These are phyloP conservation scores for Aleurites moluccanus DNA, from an alignment of 441 rosid species.

Conservation along the genomic window DNA sequence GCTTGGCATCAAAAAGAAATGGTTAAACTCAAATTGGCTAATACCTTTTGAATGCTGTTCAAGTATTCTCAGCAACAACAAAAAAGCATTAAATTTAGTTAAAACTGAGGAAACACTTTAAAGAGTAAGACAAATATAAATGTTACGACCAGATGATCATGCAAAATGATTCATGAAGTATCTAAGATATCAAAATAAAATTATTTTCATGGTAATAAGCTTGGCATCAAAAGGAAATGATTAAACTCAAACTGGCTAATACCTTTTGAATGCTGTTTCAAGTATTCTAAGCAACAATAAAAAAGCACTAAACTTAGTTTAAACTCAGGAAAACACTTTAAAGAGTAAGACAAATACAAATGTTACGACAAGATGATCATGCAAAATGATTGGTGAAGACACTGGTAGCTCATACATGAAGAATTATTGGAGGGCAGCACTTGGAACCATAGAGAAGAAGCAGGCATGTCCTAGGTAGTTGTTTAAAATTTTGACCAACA, in stretches of 20 bases:
- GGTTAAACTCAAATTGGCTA: background rate
- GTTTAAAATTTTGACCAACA: background rate
- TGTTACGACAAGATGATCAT: too few relatives aligned
- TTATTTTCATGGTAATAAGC: too few relatives aligned
- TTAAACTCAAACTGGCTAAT: background rate
- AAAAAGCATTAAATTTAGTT: background rate
- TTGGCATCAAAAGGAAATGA: too few relatives aligned
- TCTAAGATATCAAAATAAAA: too few relatives aligned
- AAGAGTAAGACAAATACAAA: background rate
- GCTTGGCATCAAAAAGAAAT: background rate
- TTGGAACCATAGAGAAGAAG: too few relatives aligned
- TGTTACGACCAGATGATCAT: too few relatives aligned
- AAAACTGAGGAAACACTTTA: background rate
- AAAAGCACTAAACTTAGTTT: background rate
- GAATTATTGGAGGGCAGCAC: background rate
- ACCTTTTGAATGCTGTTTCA: background rate
- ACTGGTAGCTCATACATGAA: background rate
- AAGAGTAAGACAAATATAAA: background rate
- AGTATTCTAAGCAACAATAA: background rate
- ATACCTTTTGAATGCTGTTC: background rate
- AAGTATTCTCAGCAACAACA: background rate
- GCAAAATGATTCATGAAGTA: background rate
- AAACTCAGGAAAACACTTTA: background rate
- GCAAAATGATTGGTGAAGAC: background rate
- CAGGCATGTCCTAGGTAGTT: too few relatives aligned